Base-by-base conservation (phyloP, 331 rosid species). In the Saraca asoca region DNA sequence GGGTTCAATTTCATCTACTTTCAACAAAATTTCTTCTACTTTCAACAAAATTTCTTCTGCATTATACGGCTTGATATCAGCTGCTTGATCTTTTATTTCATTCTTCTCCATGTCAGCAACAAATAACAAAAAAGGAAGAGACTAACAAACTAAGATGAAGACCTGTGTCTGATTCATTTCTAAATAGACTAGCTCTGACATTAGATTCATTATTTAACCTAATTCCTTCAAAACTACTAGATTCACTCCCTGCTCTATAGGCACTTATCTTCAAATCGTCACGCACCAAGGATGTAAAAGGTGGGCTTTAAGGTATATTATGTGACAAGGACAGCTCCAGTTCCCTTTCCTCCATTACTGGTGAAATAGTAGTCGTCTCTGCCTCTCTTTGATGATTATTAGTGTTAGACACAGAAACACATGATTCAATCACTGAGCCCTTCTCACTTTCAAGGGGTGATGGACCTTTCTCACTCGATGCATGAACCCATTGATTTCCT, bases 91-190 rank as follows among this genome's bases (percentile, higher is more conserved):
- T 62, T 77, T 70, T 55, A 35, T 68, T 29, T 67, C 83, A 71
- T 70, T 72, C 39, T 69, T 59, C 69, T 68, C 81, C 58, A 48
- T 71, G 29, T 59, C 72, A 70, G 76, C 84, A 59, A 66, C n/a
- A n/a, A n/a, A n/a, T n/a, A n/a, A n/a, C n/a, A n/a, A 85, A 60
- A 70, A 83, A 82, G 5, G 85, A 72, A 66, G 88, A 91, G 74
- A 84, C 83, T 12, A 85, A 81, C 61, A 87, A 87, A 79, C 91
- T 94, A 44, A 87, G 89, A 76, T 85, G 83, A 74, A 83, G 81
- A 75, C 96, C 91, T 82, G 76, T 64, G 51, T 62, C 78, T 50
- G 84, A 68, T 72, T 82, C 86, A 79, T 33, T 76, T 70, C 75
- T 76, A 39, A 77, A 80, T 57, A 66, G 77, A 70, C 76, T 75